Evolutionary conservation across 306 rosid genomes (phyloP).

Genomic region (Cicer arietinum): DNA sequence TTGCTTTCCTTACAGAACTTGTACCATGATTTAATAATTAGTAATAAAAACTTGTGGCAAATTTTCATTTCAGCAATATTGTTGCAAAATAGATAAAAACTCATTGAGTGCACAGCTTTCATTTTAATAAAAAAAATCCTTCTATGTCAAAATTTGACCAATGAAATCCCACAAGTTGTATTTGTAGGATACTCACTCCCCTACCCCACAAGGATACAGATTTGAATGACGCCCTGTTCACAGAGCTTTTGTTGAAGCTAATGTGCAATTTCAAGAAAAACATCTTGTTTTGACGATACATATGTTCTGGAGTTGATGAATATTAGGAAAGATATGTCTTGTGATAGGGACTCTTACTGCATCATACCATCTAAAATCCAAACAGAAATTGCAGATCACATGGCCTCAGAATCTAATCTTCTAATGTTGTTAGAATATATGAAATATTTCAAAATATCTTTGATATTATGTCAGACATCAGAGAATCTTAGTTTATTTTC

Average conservation of each 20-base stretch:
- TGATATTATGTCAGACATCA: neutral
- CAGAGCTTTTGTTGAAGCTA: neutral
- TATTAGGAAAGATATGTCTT: neutral
- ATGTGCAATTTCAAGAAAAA: neutral
- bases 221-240: neutral
- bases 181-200: neutral
- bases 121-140: neutral
- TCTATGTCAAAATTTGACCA: neutral
- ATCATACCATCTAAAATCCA: neutral
- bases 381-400: neutral
- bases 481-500: neutral
- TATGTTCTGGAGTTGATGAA: neutral
- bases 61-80: neutral
- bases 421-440: neutral
- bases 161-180: no score
- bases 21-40: neutral
- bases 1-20: neutral
- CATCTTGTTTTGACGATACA: neutral
- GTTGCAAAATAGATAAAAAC: neutral
- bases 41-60: neutral
- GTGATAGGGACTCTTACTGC: neutral
- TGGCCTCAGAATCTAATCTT: neutral
- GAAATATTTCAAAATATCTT: neutral
- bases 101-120: neutral
- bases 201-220: neutral